Conservation (phyloP, 495 filamentous ascomycete genomes). For the Cladorrhinum samala region DNA sequence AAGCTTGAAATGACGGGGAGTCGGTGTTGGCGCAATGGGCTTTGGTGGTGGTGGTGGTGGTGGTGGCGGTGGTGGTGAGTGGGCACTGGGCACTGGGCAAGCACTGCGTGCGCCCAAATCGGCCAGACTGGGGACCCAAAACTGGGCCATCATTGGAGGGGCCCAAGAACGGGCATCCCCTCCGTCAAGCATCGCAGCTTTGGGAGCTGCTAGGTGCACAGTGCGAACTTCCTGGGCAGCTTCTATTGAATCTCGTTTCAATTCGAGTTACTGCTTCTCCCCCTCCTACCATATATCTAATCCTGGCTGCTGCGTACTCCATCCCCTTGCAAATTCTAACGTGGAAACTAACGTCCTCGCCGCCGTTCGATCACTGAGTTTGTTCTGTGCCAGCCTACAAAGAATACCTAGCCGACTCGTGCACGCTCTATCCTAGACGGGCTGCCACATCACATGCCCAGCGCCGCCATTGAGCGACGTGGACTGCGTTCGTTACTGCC, state of each 20-base stretch:
- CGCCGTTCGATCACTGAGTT: no score
- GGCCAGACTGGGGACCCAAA: slow-evolving; percentile 12
- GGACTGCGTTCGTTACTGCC: slow-evolving; percentile 8
- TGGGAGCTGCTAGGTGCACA: background rate
- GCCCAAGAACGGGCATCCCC: background rate
- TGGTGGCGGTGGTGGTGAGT: slow-evolving; percentile 4
- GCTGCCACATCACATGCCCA: slow-evolving; percentile 12
- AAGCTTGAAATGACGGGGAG: slow-evolving; percentile 24
- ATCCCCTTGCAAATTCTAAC: no score
- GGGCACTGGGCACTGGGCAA: no score
- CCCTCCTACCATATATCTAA: no score
- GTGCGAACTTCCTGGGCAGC: background rate
- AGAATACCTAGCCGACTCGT: background rate
- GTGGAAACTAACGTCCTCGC: no score
- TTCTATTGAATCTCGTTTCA: no score
- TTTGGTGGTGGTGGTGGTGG: slow-evolving; percentile 6
- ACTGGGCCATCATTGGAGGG: background rate
- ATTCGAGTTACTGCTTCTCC: no score
- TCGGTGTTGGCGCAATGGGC: slow-evolving; percentile 23
- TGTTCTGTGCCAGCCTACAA: no score
- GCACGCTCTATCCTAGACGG: background rate
- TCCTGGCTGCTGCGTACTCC: no score
- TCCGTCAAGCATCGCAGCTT: background rate
- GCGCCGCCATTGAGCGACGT: slow-evolving; percentile 7
- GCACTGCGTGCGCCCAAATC: slow-evolving; percentile 15